A percentile compares a stretch with the other conserved stretches of the same genome.
phyloP scores from a whole-genome alignment of 2,329 filamentous ascomycete genomes.

The Aspergillus brunneoviolaceus region DNA sequence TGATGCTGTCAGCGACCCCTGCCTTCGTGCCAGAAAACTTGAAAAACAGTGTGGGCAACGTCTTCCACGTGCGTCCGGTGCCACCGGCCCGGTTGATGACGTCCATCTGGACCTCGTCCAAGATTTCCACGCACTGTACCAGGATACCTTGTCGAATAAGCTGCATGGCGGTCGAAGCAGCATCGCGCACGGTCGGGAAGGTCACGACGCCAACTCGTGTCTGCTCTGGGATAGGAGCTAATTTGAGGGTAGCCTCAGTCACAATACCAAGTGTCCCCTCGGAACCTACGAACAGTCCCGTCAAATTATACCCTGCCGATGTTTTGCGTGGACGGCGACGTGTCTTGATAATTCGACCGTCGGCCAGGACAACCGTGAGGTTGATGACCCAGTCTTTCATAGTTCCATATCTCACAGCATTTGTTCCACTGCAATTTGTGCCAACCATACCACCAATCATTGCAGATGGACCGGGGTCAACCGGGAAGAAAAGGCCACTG shows the following conservation, averaged over 20 bases:
- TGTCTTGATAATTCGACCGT: constrained; percentile 69
- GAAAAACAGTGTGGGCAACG: constrained; percentile 45
- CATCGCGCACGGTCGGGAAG: constrained; percentile 59
- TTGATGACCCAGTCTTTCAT: constrained; percentile 77
- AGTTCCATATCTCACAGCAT: constrained; percentile 65
- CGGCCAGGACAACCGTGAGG: constrained; percentile 68
- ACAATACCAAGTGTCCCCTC: constrained; percentile 71
- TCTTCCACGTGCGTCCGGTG: constrained; percentile 51
- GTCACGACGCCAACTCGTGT: constrained; percentile 65
- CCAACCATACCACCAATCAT: constrained; percentile 62
- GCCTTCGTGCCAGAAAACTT: constrained; percentile 72
- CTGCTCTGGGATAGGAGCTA: constrained; percentile 63
- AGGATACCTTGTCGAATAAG: constrained; percentile 65
- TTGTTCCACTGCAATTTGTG: constrained; percentile 65
- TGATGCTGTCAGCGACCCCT: constrained; percentile 75
- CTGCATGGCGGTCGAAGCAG: constrained; percentile 62
- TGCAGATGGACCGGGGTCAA: constrained; percentile 74
- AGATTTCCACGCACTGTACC: constrained; percentile 65
- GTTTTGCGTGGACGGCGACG: constrained; percentile 65
- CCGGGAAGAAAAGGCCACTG: constrained; percentile 82
- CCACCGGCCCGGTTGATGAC: constrained; percentile 66
- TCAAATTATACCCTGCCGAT: constrained; percentile 71
- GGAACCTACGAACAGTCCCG: constrained; percentile 66
- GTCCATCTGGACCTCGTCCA: constrained; percentile 64
- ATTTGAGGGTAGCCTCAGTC: constrained; percentile 68